A percentile compares a stretch with the other conserved stretches of the same genome.
Evolutionary conservation across 2,329 filamentous ascomycete genomes (phyloP).

Genomic region (Alternaria incomplexa): DNA sequence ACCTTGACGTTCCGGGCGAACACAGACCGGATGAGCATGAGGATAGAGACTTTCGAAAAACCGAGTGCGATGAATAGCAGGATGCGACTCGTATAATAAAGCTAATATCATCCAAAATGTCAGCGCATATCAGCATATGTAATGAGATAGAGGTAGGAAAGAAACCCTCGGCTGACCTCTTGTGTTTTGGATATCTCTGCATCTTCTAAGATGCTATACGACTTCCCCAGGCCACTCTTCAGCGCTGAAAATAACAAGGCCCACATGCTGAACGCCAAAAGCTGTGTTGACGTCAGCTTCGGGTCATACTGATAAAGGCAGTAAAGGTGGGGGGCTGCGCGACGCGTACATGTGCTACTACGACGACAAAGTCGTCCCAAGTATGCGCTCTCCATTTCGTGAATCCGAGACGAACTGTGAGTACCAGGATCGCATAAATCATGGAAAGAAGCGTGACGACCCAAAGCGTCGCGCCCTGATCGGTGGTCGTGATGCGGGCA

Average conservation of each 20-base stretch:
- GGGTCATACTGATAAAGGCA: not conserved
- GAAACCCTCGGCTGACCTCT: not conserved
- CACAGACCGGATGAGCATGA: not conserved
- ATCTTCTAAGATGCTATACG: not conserved
- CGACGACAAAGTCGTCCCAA: constrained; percentile 3
- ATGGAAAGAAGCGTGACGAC: not conserved
- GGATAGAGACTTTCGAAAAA: constrained; percentile 9
- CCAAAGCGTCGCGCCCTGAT: constrained; percentile 12
- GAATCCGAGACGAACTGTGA: constrained; percentile 4
- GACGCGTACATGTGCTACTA: constrained; percentile 5
- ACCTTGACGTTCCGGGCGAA: constrained; percentile 1
- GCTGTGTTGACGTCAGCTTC: not conserved
- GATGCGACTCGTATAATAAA: constrained; percentile 2
- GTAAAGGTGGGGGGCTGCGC: not conserved
- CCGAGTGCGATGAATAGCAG: constrained; percentile 7
- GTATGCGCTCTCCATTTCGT: constrained; percentile 4
- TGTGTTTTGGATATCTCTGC: not conserved
- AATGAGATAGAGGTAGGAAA: not conserved
- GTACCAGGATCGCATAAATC: constrained; percentile 3
- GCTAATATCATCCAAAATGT: not conserved
- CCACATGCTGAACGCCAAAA: constrained; percentile 7
- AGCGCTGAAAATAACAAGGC: not conserved
- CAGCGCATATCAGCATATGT: not conserved
- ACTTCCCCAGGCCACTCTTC: constrained; percentile 4
- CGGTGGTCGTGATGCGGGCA: not conserved